Evolutionary conservation across 1,284 basidiomycete species (phyloP), one percentile per base, ranked within the genome.

Genomic region (Phellopilus nigrolimitatus): DNA sequence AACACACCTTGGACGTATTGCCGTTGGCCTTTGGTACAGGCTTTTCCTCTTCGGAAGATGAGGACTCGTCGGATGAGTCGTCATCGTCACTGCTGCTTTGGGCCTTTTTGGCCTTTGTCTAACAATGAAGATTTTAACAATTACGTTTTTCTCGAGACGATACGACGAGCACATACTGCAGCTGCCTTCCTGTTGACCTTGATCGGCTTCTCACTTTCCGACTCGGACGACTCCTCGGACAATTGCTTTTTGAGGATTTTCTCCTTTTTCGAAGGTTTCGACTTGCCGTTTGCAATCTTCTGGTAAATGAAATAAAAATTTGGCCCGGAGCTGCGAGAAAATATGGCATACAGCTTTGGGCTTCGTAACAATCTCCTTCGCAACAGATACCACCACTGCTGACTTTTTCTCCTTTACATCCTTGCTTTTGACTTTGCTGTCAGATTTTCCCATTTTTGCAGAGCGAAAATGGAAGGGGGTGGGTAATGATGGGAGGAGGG

Each of bases 381-480:
- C 51, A 17, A 49, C 47, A 25, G 56, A 34, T 12, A 58, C 53
- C 6, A 58, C 52, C 21, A 57, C 43, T 51, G 57, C 57, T 38
- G 54, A 46, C 30, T 38, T 28, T 45, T 65, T 66, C 42, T 56
- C 53, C 55, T 71, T 72, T 39, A 66, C 64, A 34, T 61, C 65
- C 61, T 68, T 68, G 61, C 72, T 72, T 54, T 66, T 68, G 52
- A 62, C 56, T 43, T 70, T 68, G 41, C 63, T 62, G 56, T 68
- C 64, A 40, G 62, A 46, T 59, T 82, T 84, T 54, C 71, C 77
- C 73, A 74, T 69, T 30, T 59, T 49, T 10, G 8, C 3, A 30
- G 49, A 56, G 44, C 44, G 33, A 34, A 41, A 45, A 22, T 13
- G 30, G 31, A 45, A 40, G 34, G 49, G 48, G 39, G 49, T 48